A percentile compares a stretch with the other conserved stretches of the same genome.
phyloP scores from a whole-genome alignment of 1,284 basidiomycete genomes.

The Erythrobasidium hasegawianum region DNA sequence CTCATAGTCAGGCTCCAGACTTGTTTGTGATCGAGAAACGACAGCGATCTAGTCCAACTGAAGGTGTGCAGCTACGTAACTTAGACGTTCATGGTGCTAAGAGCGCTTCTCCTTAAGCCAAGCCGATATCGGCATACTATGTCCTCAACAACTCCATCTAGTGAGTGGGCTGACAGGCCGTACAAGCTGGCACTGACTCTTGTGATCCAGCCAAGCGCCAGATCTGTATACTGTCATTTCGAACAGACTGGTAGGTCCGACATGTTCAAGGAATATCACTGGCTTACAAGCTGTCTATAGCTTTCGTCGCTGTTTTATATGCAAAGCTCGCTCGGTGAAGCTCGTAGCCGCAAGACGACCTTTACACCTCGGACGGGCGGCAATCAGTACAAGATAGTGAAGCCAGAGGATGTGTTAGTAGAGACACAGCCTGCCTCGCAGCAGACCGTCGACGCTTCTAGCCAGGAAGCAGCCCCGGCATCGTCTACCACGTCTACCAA shows the following conservation, averaged over 20 bases:
- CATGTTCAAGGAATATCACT: no score
- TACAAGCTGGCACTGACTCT: no score
- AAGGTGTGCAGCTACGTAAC: slow-evolving; percentile 12
- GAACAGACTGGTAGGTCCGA: slow-evolving; percentile 68
- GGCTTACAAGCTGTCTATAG: no score
- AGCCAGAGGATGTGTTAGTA: neutral
- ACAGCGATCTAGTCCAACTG: slow-evolving; percentile 54
- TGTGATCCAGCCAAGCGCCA: slow-evolving; percentile 66
- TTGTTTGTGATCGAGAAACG: slow-evolving; percentile 82
- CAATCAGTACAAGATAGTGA: slow-evolving; percentile 31
- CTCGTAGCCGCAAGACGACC: slow-evolving; percentile 24
- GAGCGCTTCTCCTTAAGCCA: slow-evolving; percentile 56
- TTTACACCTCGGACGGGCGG: slow-evolving; percentile 32
- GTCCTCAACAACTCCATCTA: slow-evolving; percentile 79
- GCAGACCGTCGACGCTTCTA: no score
- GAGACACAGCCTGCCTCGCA: neutral
- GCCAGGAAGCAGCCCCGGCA: neutral
- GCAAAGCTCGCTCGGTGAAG: slow-evolving; percentile 18
- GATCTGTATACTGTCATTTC: slow-evolving; percentile 75
- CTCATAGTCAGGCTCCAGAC: slow-evolving; percentile 68
- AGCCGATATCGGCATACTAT: slow-evolving; percentile 73
- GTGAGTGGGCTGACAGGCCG: neutral
- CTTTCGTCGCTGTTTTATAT: slow-evolving; percentile 33
- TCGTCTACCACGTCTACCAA: neutral
- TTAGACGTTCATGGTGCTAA: neutral